Evolutionary conservation across 768 basidiomycete genomes (phyloP), one percentile per base, ranked within the genome.

Genomic region (Mycena galopus): DNA sequence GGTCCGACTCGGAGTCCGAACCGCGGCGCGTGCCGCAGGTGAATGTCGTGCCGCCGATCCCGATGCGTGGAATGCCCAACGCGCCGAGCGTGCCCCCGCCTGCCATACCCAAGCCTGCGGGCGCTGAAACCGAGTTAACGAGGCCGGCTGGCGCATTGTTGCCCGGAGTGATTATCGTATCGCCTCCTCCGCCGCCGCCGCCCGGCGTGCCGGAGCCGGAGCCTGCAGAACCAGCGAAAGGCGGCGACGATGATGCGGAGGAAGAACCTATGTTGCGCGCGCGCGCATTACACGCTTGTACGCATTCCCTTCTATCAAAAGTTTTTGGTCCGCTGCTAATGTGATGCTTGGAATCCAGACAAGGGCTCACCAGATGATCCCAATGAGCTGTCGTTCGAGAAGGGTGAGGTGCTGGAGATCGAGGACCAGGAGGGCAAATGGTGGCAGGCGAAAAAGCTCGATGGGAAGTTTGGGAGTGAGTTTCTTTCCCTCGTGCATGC

Each of bases 331-430:
- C 5, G 23, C 57, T 73, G 74, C 23, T 73, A 60, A 32, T 33
- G 37, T n/a, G n/a, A n/a, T n/a, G n/a, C n/a, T 37, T 65, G 19
- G 25, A 39, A 17, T 64, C 33, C 80, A 96, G 95, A 96, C 82
- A 87, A 84, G n/a, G 94, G 91, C 4, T 92, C 90, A 3, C 80
- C 89, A 0, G 90, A 93, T 39, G 97, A 98, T 97, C n/a, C n/a
- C n/a, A n/a, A n/a, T n/a, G n/a, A n/a, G n/a, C n/a, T n/a, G n/a
- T n/a, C n/a, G n/a, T n/a, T 98, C 81, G 79, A 84, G 56, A 96
- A 96, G 81, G 95, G 94, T 29, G 97, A 98, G 76, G 84, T 93
- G 4, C 84, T 98, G 67, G 91, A 94, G 63, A 90, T 98, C 55
- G 78, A 93, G 53, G 95, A 97, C 79, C 91, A 91, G 65, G 73